Evolutionary conservation across 2,329 filamentous ascomycete genomes (phyloP).

Genomic region (Alternaria triticina): DNA sequence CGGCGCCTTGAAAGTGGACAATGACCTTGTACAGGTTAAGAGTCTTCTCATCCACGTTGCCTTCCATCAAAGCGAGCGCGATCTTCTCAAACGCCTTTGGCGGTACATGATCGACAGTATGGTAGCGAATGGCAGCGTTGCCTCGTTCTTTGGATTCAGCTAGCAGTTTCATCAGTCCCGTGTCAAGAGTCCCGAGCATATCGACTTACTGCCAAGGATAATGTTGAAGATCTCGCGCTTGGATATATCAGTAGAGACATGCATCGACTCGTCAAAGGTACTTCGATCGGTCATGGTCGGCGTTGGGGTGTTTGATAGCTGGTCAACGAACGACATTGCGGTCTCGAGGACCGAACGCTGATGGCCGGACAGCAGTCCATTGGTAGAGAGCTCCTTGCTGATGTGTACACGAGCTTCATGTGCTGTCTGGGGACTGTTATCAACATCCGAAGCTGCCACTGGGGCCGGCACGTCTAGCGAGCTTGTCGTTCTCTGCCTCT

Average conservation of each 20-base stretch:
- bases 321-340: constrained; percentile 40
- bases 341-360: constrained; percentile 40
- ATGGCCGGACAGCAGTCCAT: constrained; percentile 30
- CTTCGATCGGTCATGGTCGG: constrained; percentile 30
- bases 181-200: background rate
- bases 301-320: constrained; percentile 31
- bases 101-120: constrained; percentile 38
- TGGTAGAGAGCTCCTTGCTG: constrained; percentile 38
- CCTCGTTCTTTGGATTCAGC: constrained; percentile 25
- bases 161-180: constrained; percentile 7
- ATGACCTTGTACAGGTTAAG: constrained; percentile 40
- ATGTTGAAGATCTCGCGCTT: constrained; percentile 36
- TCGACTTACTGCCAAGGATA: constrained; percentile 30
- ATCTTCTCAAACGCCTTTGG: constrained; percentile 39
- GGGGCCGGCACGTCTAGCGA: constrained; percentile 11
- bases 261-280: constrained; percentile 32
- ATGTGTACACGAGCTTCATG: constrained; percentile 35
- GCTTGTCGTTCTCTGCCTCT: constrained; percentile 29
- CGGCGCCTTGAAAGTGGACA: constrained; percentile 39
- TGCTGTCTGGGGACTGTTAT: constrained; percentile 25
- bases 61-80: constrained; percentile 36
- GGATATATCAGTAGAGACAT: constrained; percentile 32
- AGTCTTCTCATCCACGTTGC: constrained; percentile 35
- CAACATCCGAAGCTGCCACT: constrained; percentile 22
- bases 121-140: constrained; percentile 26